Conservation (phyloP, 1,284 basidiomycete species). For the Ceratobasidium sp. region DNA sequence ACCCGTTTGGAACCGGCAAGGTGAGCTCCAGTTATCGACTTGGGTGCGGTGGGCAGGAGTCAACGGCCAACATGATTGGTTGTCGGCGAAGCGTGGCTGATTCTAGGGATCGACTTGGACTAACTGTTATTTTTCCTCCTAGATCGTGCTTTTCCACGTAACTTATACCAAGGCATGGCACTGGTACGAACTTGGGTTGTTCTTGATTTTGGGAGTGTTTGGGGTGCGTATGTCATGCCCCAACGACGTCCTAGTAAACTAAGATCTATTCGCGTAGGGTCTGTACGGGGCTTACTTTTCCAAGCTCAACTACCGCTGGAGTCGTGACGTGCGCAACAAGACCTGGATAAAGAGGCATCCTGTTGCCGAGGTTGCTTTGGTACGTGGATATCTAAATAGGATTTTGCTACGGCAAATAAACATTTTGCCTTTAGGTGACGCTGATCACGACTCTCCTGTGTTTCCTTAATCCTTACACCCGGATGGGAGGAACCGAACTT, state of each 20-base stretch:
- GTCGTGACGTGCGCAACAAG: conserved; percentile 78
- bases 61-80: too few relatives aligned
- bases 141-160: conserved; percentile 81
- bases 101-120: not conserved
- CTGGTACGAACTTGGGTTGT: conserved; percentile 83
- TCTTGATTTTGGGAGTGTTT: conserved; percentile 86
- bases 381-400: conserved; percentile 57
- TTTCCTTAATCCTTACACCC: conserved; percentile 90
- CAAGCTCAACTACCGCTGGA: conserved; percentile 91
- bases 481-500: conserved; percentile 95
- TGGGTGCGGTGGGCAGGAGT: too few relatives aligned
- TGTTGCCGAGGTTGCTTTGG: conserved; percentile 84
- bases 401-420: conserved; percentile 25
- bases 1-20: conserved; percentile 82
- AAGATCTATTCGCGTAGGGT: conserved; percentile 64
- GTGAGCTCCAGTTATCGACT: conserved; percentile 48
- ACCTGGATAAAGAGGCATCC: conserved; percentile 86
- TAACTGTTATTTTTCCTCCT: too few relatives aligned
- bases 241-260: not conserved
- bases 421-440: conserved; percentile 67
- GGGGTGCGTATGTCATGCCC: conserved; percentile 64
- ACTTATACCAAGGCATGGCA: conserved; percentile 95
- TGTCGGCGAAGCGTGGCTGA: too few relatives aligned
- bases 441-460: conserved; percentile 78
- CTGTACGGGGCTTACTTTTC: conserved; percentile 95